phyloP scores from a whole-genome alignment of 192 early-diverging fungal species.

The Haplosporangium gracile region DNA sequence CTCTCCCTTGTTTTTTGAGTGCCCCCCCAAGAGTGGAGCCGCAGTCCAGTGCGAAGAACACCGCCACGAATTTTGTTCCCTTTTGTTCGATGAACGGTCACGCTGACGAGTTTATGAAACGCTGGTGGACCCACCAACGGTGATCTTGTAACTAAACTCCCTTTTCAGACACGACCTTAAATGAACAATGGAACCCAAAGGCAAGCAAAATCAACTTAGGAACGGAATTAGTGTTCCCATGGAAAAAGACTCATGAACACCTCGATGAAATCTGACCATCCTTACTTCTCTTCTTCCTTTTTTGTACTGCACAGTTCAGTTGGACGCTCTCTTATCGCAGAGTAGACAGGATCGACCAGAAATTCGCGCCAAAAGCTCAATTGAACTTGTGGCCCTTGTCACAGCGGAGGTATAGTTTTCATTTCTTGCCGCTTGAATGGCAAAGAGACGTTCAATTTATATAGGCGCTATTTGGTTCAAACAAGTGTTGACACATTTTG shows the following conservation, averaged over 20 bases:
- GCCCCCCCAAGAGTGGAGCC: not conserved
- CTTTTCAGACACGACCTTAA: not conserved
- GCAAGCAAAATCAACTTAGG: not conserved
- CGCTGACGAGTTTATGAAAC: too few relatives aligned
- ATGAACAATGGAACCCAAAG: not conserved
- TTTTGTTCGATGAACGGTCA: constrained; percentile 3
- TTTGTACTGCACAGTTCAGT: constrained; percentile 1
- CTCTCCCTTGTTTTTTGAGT: not conserved
- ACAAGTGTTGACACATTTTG: not conserved
- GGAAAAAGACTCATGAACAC: not conserved
- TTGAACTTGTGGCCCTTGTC: constrained; percentile 33
- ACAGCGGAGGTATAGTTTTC: not conserved
- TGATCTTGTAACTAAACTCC: not conserved
- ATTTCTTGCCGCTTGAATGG: not conserved
- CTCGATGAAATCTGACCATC: not conserved
- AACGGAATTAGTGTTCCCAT: not conserved
- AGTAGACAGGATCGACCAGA: constrained; percentile 32
- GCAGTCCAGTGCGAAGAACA: not conserved
- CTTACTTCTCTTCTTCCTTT: not conserved
- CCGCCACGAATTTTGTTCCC: not conserved
- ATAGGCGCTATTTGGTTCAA: not conserved
- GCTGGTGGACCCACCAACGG: too few relatives aligned
- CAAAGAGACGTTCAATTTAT: not conserved
- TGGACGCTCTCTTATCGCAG: constrained; percentile 24
- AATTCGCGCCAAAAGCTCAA: constrained; percentile 36